These are phyloP conservation scores for Phylloporus sp. DNA, from an alignment of 768 basidiomycete species.

Conservation along the genomic window DNA sequence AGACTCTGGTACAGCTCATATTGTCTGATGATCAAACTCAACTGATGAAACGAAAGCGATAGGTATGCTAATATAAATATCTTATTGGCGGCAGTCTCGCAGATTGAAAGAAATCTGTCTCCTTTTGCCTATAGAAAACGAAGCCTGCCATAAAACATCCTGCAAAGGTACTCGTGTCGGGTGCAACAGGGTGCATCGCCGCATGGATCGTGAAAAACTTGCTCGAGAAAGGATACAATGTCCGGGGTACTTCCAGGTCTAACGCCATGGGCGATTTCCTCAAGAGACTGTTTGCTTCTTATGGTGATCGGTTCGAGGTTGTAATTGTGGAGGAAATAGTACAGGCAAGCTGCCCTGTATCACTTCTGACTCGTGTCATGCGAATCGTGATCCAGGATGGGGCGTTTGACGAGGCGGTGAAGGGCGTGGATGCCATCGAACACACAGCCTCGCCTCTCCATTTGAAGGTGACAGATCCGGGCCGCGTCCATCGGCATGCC, in stretches of 20 bases:
- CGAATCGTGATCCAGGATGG: constrained; percentile 38
- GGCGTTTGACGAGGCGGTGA: constrained; percentile 77
- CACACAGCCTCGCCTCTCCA: too few species aligned
- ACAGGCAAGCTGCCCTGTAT: constrained; percentile 30
- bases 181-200: constrained; percentile 26
- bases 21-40: too few species aligned
- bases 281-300: constrained; percentile 46
- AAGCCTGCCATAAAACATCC: constrained; percentile 27
- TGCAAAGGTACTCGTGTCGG: constrained; percentile 30
- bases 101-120: constrained; percentile 54
- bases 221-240: constrained; percentile 58
- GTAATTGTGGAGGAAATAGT: constrained; percentile 69
- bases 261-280: constrained; percentile 55
- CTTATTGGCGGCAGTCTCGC: too few species aligned
- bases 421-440: constrained; percentile 67
- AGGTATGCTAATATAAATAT: too few species aligned
- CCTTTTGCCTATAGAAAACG: constrained; percentile 52
- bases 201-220: constrained; percentile 51
- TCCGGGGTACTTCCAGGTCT: constrained; percentile 66
- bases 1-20: too few species aligned
- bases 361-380: background rate
- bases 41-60: too few species aligned
- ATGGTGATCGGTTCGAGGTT: constrained; percentile 57
- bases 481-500: too few species aligned
- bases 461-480: too few species aligned